These are phyloP conservation scores for Lodderomyces elongisporus DNA, from an alignment of 1,139 yeast genomes.

Conservation along the genomic window DNA sequence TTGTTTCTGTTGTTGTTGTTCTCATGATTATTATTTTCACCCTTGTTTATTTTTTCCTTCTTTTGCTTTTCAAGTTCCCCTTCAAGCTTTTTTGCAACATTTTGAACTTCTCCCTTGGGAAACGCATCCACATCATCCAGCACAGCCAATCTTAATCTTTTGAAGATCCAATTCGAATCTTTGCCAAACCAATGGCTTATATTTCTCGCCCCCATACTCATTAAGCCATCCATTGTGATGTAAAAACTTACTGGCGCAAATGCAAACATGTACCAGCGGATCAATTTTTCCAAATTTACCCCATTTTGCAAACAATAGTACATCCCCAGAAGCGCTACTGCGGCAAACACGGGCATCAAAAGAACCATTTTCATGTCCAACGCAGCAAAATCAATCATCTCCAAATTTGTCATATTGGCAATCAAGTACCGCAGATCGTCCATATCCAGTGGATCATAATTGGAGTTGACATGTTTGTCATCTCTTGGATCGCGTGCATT, in stretches of 20 bases:
- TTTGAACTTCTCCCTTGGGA: constrained; percentile 21
- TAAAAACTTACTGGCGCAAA: constrained; percentile 17
- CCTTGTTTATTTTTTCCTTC: background rate
- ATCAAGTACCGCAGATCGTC: constrained; percentile 20
- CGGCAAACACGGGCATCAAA: constrained; percentile 39
- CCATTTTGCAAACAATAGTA: constrained; percentile 30
- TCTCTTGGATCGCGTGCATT: constrained; percentile 39
- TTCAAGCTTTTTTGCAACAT: constrained; percentile 12
- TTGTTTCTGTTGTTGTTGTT: too few species aligned
- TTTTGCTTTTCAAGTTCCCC: constrained; percentile 1
- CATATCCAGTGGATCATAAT: constrained; percentile 45
- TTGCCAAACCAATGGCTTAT: constrained; percentile 15
- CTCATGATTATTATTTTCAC: too few species aligned
- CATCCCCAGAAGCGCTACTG: constrained; percentile 27
- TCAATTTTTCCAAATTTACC: constrained; percentile 19
- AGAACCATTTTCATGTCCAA: constrained; percentile 18
- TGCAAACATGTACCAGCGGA: constrained; percentile 29
- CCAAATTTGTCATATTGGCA: constrained; percentile 16
- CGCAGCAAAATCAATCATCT: constrained; percentile 2
- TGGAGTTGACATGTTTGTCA: constrained; percentile 22
- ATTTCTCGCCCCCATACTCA: constrained; percentile 7
- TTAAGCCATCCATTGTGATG: constrained; percentile 12
- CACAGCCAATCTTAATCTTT: constrained; percentile 19
- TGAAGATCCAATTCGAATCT: constrained; percentile 12
- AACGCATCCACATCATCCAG: constrained; percentile 16